A percentile compares a stretch with the other conserved stretches of the same genome.
phyloP scores from a whole-genome alignment of 805 yeast species.

The Pichia membranifaciens region DNA sequence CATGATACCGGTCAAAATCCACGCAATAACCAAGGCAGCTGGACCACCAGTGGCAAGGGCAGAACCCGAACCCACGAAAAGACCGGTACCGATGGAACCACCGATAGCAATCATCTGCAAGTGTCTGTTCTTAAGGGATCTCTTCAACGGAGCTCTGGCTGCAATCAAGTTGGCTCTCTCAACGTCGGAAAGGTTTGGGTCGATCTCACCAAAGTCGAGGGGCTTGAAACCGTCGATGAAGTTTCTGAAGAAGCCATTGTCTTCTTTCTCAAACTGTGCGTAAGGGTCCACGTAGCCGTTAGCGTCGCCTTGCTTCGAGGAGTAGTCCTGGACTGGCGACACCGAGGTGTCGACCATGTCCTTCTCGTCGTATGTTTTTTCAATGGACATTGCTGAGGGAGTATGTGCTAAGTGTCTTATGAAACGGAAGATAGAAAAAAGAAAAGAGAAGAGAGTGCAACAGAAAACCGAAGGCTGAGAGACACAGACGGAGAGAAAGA shows the following conservation, averaged over 20 bases:
- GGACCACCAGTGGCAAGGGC: constrained; percentile 67
- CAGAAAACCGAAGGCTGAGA: not conserved
- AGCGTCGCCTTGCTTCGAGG: not conserved
- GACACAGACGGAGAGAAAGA: too few relatives aligned
- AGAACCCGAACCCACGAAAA: constrained; percentile 68
- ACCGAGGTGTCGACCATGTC: constrained; percentile 22
- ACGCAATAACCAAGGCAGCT: constrained; percentile 59
- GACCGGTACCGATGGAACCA: constrained; percentile 80
- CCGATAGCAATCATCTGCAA: constrained; percentile 79
- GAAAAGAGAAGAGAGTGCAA: not conserved
- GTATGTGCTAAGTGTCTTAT: too few relatives aligned
- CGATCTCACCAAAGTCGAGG: constrained; percentile 33
- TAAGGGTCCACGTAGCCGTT: constrained; percentile 10
- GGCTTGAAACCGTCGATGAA: constrained; percentile 31
- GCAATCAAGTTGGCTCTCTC: constrained; percentile 44
- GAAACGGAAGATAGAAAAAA: too few relatives aligned
- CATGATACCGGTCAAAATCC: constrained; percentile 53
- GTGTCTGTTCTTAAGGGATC: constrained; percentile 58
- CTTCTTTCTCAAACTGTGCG: not conserved
- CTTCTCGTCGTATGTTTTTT: constrained; percentile 16
- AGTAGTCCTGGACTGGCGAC: constrained; percentile 17
- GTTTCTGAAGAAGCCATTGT: constrained; percentile 16
- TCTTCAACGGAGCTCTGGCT: constrained; percentile 44
- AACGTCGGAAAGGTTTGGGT: constrained; percentile 38
- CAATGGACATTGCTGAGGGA: constrained; percentile 11